These are phyloP conservation scores for Boletus subparvulus DNA, from an alignment of 768 basidiomycete species.

Conservation along the genomic window DNA sequence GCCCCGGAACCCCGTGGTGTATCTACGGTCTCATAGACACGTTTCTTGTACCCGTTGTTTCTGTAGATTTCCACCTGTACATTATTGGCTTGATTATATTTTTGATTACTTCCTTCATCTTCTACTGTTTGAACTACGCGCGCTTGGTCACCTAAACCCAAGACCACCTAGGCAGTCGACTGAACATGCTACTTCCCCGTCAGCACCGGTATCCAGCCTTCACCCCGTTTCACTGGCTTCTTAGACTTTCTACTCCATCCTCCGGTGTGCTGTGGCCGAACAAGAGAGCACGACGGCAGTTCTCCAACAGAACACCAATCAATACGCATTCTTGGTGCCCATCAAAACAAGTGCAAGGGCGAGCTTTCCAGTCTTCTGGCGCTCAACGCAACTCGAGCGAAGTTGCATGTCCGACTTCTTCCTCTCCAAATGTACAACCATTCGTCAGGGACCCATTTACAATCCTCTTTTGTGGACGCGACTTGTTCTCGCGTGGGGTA, in stretches of 20 bases:
- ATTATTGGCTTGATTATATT: slow-evolving; percentile 11
- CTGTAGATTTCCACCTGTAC: slow-evolving; percentile 5
- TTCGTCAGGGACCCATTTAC: slow-evolving; percentile 46
- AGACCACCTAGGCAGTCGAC: not conserved
- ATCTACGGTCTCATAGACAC: slow-evolving; percentile 20
- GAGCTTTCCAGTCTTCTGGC: not conserved
- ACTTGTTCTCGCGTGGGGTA: slow-evolving; percentile 80
- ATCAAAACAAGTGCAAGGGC: not conserved
- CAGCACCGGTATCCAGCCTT: not conserved
- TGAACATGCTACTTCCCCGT: slow-evolving; percentile 3
- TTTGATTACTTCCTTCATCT: not conserved
- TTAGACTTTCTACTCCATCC: not conserved
- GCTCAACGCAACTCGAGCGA: not conserved
- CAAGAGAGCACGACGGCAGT: not conserved
- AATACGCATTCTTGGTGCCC: not conserved
- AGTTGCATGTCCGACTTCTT: not conserved
- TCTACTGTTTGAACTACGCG: not conserved
- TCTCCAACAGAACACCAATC: not conserved
- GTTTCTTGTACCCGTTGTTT: slow-evolving; percentile 7
- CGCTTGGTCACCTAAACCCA: too few relatives aligned
- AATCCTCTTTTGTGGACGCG: slow-evolving; percentile 88
- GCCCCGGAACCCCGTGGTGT: slow-evolving; percentile 17
- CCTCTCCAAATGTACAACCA: not conserved
- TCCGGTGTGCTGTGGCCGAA: not conserved
- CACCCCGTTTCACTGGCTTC: not conserved